A percentile compares a stretch with the other conserved stretches of the same genome.
Conservation (phyloP, 495 filamentous ascomycete genomes). For the Neurospora discreta region DNA sequence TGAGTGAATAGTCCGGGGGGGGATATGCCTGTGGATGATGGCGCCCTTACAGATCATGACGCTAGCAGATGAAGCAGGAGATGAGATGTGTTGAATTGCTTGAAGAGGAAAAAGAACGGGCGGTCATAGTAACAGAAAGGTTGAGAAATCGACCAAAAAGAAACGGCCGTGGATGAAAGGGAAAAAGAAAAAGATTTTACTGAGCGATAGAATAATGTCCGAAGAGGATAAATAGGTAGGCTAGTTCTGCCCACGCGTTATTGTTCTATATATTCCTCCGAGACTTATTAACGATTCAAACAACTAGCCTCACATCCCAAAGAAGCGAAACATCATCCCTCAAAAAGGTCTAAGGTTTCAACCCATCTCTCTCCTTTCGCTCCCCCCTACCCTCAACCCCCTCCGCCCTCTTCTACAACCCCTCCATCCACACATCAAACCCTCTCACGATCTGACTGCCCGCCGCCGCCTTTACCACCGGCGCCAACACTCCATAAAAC, state of each 20-base stretch:
- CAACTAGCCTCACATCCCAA: not conserved
- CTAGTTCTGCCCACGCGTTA: not conserved
- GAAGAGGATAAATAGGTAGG: not conserved
- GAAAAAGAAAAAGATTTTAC: not conserved
- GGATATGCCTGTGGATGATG: not conserved
- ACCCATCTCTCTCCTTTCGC: not conserved
- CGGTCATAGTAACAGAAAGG: not conserved
- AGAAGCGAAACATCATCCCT: not conserved
- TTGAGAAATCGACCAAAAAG: not conserved
- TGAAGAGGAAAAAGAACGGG: not conserved
- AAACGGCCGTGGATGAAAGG: not conserved
- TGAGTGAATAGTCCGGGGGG: not conserved
- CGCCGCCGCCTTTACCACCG: conserved; percentile 10
- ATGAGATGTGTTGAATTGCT: not conserved
- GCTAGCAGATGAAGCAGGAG: not conserved
- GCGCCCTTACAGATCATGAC: not conserved
- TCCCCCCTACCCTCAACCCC: not conserved
- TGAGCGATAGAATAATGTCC: not conserved
- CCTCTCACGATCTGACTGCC: conserved; percentile 15
- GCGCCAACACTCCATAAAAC: conserved; percentile 25
- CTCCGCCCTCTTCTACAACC: conserved; percentile 21
- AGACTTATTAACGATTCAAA: not conserved
- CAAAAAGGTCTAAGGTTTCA: not conserved
- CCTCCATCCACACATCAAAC: conserved; percentile 22
- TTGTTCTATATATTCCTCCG: not conserved